Evolutionary conservation across 148 eudicot genomes (phyloP), one percentile per base, ranked within the genome.

Genomic region (Rheum nobile): DNA sequence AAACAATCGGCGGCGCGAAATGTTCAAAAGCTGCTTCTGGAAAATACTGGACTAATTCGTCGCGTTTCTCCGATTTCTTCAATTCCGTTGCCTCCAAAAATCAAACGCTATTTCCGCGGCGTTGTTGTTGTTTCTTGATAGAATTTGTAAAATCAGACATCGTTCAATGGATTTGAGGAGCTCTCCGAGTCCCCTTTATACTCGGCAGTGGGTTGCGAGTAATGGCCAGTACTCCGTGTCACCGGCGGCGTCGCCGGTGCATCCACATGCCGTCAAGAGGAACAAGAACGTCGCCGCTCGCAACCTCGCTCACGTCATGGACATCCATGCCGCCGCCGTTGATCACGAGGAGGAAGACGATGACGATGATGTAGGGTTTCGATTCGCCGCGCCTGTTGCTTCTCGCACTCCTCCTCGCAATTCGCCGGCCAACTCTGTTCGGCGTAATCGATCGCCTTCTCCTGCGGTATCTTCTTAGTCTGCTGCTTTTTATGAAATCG

Each of bases 211-310:
- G 89, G 92, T 97, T 78, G 80, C 91, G 21, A 87, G 86, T 80
- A 91, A 91, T 80, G 88, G 84, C 31, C 93, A 88, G 4, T 65
- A 65, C 41, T 85, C 95, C 7, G 76, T 85, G 0, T 95, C 99
- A 5, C 99, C 99, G 68, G 88, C 80, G 59, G 84, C 83, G 31
- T 95, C 98, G 0, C 98, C 98, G 69, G 92, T 90, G 14, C 96
- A 94, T 42, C 89, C 93, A 10, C 83, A 79, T 8, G 91, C 91
- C 31, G 83, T 91, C 11, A 91, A 87, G 76, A 71, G 96, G 72
- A 95, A 88, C 6, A 97, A 95, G 80, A 92, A 95, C 77, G 90
- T 82, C 17, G 99, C 94, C 8, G 99, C 99, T 8, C 87, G 89
- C 42, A 87, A 97, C 0, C 75, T 95, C 34, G 97, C 96, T 67